Percentiles rank a stretch among this genome's conserved stretches.
Evolutionary conservation across 1,284 basidiomycete species (phyloP).

Genomic region (Heterobasidion irregulare): DNA sequence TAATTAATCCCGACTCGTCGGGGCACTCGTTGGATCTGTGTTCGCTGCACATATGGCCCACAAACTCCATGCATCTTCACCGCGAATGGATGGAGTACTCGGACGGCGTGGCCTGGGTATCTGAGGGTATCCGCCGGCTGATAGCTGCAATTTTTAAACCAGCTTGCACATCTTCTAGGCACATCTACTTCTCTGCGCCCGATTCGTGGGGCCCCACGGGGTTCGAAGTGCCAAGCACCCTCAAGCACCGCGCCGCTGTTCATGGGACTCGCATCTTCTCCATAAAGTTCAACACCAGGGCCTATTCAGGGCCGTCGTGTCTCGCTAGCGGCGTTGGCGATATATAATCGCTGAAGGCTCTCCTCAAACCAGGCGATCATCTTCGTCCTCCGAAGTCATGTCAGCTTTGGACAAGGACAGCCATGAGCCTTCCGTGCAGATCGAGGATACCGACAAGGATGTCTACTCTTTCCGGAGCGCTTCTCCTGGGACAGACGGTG

Average conservation of each 20-base stretch:
- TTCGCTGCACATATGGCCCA: too few relatives aligned
- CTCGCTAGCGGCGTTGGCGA: background rate
- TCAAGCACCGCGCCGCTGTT: background rate
- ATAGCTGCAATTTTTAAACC: too few relatives aligned
- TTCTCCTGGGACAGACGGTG: constrained; percentile 8
- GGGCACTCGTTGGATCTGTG: too few relatives aligned
- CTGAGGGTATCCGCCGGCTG: too few relatives aligned
- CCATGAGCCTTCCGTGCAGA: constrained; percentile 9
- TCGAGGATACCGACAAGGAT: constrained; percentile 24
- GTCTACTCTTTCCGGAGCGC: constrained; percentile 16
- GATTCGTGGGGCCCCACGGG: background rate
- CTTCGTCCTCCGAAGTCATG: background rate
- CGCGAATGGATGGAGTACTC: too few relatives aligned
- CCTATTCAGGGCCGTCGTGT: too few relatives aligned
- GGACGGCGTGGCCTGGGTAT: too few relatives aligned
- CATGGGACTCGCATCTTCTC: background rate
- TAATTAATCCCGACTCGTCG: too few relatives aligned
- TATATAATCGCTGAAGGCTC: background rate
- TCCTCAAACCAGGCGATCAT: background rate
- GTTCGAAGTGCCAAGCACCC: too few relatives aligned
- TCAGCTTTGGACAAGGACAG: constrained; percentile 1
- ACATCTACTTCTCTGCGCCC: too few relatives aligned
- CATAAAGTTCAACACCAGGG: background rate
- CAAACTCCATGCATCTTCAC: too few relatives aligned
- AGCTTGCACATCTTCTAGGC: too few relatives aligned